These are phyloP conservation scores for Clitoria ternatea DNA, from an alignment of 306 rosid species.

Conservation along the genomic window DNA sequence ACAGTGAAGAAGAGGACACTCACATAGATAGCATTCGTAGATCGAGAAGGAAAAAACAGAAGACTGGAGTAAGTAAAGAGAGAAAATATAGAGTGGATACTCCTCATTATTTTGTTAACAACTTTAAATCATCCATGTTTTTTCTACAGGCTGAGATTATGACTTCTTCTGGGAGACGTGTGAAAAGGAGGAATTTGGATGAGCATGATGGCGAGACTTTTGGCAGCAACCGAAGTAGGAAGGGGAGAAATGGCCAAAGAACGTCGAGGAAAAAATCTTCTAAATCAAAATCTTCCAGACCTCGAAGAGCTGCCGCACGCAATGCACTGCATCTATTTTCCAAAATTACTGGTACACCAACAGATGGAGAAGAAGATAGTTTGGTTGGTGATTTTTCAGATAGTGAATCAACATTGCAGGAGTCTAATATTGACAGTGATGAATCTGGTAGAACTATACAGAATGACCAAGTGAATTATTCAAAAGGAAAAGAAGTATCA, in stretches of 20 bases:
- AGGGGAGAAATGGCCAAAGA: constrained; percentile 56
- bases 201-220: constrained; percentile 56
- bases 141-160: constrained; percentile 63
- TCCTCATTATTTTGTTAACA: background rate
- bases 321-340: constrained; percentile 84
- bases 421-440: constrained; percentile 72
- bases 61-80: constrained; percentile 62
- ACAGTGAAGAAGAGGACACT: constrained; percentile 64
- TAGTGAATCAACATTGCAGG: constrained; percentile 69
- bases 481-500: constrained; percentile 70
- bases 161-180: constrained; percentile 98
- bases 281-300: constrained; percentile 76
- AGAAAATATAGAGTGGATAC: background rate
- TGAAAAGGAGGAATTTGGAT: constrained; percentile 87
- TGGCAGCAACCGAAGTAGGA: constrained; percentile 48
- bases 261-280: constrained; percentile 57
- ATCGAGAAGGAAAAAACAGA: constrained; percentile 79
- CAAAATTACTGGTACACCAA: constrained; percentile 69
- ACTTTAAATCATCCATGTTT: constrained; percentile 27
- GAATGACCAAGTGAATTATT: constrained; percentile 43
- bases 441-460: constrained; percentile 58
- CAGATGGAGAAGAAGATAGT: constrained; percentile 82
- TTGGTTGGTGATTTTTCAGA: constrained; percentile 63
- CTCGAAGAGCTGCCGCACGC: constrained; percentile 94
- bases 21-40: constrained; percentile 59